Evolutionary conservation across 208 protist genomes (phyloP).

Genomic region (Crithidia acanthocephali): DNA sequence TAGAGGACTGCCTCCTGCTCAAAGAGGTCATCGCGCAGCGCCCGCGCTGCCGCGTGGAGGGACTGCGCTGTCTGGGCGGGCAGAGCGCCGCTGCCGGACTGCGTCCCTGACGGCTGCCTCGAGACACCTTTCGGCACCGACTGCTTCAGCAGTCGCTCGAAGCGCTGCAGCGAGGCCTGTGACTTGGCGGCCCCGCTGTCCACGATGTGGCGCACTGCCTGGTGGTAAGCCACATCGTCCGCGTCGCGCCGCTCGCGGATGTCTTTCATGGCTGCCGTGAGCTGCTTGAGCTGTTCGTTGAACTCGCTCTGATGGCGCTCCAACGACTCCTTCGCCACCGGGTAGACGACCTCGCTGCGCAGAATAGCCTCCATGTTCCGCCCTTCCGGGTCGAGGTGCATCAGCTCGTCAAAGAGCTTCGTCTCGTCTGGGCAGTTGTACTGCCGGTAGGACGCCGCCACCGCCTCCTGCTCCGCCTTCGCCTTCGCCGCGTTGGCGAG

Average conservation of each 20-base stretch:
- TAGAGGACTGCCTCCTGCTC: slow-evolving; percentile 82
- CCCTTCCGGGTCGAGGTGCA: slow-evolving; percentile 61
- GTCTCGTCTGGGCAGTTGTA: slow-evolving; percentile 87
- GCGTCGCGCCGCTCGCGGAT: slow-evolving; percentile 64
- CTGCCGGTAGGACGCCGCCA: slow-evolving; percentile 56
- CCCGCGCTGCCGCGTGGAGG: slow-evolving; percentile 44
- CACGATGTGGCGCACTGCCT: slow-evolving; percentile 48
- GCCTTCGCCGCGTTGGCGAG: slow-evolving; percentile 36
- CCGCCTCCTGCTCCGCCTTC: slow-evolving; percentile 45
- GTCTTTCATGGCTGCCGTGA: slow-evolving; percentile 75
- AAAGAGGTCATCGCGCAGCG: slow-evolving; percentile 62
- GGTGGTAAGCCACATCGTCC: slow-evolving; percentile 58
- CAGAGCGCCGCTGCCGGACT: neutral
- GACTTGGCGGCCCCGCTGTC: slow-evolving; percentile 42
- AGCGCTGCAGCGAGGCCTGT: slow-evolving; percentile 56
- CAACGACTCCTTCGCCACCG: slow-evolving; percentile 67
- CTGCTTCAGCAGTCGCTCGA: slow-evolving; percentile 68
- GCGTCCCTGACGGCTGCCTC: neutral
- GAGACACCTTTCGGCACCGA: slow-evolving; percentile 38
- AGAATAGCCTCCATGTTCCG: slow-evolving; percentile 62
- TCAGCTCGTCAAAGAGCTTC: slow-evolving; percentile 79
- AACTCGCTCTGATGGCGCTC: slow-evolving; percentile 82
- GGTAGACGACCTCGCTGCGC: slow-evolving; percentile 59
- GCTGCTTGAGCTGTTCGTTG: slow-evolving; percentile 82
- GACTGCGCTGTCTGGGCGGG: slow-evolving; percentile 16